Base-by-base conservation (phyloP, 2,329 filamentous ascomycete genomes). In the Aquanectria penicillioides region DNA sequence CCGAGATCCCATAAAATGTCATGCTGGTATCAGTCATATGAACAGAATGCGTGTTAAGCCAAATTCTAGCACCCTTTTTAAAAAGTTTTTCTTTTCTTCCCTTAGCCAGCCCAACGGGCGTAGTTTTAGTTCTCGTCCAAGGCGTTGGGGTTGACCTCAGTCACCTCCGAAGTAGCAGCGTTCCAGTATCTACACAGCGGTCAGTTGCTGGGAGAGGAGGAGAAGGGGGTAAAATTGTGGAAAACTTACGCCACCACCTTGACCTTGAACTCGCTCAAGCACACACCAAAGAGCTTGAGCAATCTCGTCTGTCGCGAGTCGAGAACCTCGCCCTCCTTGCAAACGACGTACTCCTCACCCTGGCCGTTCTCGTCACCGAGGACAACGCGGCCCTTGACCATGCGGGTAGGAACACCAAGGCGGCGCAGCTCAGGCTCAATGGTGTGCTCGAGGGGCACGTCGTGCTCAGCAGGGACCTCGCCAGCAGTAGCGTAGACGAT, bases 261-360 rank as follows among this genome's bases (percentile, higher is more conserved):
- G 57, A 99, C 88, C 75, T 84, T 89, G 81, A 99, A 99, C 80
- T 98, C 93, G 57, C 93, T 92, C 78, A 95, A 87, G 63, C 91
- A 92, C 56, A 97, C 87, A 50, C 93, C 90, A 78, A 99, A 98
- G 71, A 97, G 83, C 86, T 98, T 98, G 77, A 99, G 78, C 73
- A 99, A 80, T 64, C 93, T 90, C 56, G 95, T 97, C 84, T 99
- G 95, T 69, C 94, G 86, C 67, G 91, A 94, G 77, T 97, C 94
- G 67, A 99, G 79, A 38, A 88, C 84, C 73, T 97, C 87, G 10
- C 94, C 95, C 76, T 93, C 89, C 71, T 88, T 88, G 80, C 94
- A 98, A 46, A 99, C 88, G 9, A 84, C 84, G 74, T 94, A 96
- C n/a, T 80, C 81, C 52, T 81, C 79, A 38, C 75, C 80, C 55